Conservation (phyloP, 768 basidiomycete genomes). For the Psilocybe sp. region DNA sequence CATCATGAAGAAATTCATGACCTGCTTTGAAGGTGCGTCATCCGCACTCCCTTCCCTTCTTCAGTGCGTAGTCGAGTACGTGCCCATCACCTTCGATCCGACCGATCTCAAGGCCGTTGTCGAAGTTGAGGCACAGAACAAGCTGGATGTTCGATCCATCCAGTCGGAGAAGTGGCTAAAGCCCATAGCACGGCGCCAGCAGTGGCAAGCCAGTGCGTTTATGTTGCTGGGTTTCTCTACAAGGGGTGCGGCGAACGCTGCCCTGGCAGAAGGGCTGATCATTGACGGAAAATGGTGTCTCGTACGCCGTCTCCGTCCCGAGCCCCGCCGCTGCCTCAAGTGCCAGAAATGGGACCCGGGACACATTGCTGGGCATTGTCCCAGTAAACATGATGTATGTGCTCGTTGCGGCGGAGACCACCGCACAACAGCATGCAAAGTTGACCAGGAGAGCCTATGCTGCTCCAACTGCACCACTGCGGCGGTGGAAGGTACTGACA, state of each 20-base stretch:
- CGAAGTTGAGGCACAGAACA: neutral
- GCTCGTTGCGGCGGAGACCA: neutral
- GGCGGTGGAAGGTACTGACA: neutral
- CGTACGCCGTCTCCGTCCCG: neutral
- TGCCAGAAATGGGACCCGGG: constrained; percentile 1
- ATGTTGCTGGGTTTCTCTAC: neutral
- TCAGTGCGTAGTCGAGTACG: neutral
- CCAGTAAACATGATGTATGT: neutral
- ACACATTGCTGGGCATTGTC: neutral
- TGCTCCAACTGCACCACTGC: neutral
- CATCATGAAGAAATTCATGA: too few relatives aligned
- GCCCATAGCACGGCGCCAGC: too few relatives aligned
- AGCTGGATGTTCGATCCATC: neutral
- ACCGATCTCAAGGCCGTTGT: neutral
- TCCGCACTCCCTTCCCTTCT: neutral
- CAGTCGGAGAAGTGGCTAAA: neutral
- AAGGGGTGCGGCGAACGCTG: neutral
- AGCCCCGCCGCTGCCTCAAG: neutral
- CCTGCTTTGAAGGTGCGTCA: too few relatives aligned
- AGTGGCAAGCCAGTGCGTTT: neutral
- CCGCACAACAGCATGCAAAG: neutral
- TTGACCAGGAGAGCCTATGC: neutral
- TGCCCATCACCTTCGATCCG: neutral
- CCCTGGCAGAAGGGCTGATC: neutral
- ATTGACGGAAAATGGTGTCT: too few relatives aligned